Evolutionary conservation across 1,139 yeast genomes (phyloP).

Genomic region (Magnusiomyces suaveolens): DNA sequence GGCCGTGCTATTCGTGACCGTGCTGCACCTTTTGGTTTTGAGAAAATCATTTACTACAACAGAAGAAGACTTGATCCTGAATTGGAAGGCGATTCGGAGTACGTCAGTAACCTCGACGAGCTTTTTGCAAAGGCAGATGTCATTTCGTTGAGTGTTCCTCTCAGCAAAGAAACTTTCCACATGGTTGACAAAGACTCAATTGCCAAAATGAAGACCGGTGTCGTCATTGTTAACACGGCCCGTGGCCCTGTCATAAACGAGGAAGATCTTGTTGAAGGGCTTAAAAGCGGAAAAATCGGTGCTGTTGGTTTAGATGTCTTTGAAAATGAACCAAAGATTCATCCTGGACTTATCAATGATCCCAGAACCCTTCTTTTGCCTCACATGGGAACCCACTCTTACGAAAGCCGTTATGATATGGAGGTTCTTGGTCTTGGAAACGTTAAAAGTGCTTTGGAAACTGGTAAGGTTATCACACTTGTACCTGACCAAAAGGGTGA

Average conservation of each 20-base stretch:
- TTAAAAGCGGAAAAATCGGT: conserved; percentile 54
- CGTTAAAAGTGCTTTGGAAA: conserved; percentile 36
- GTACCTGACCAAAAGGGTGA: conserved; percentile 32
- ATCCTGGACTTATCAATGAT: conserved; percentile 29
- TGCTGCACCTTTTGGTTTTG: conserved; percentile 53
- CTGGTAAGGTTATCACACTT: conserved; percentile 49
- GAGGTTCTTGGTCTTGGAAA: conserved; percentile 46
- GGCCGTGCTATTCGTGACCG: conserved; percentile 66
- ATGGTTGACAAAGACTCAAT: conserved; percentile 46
- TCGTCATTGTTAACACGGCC: conserved; percentile 53
- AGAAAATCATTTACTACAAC: conserved; percentile 54
- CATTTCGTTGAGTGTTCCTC: conserved; percentile 54
- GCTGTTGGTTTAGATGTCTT: conserved; percentile 78
- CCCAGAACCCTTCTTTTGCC: conserved; percentile 50
- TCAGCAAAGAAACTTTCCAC: conserved; percentile 44
- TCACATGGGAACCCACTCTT: conserved; percentile 57
- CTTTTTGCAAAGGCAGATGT: conserved; percentile 49
- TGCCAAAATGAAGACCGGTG: conserved; percentile 57
- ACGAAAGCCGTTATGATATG: conserved; percentile 48
- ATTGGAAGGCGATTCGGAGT: conserved; percentile 44
- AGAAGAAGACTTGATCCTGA: conserved; percentile 46
- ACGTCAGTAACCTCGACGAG: conserved; percentile 45
- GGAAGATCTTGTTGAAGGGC: conserved; percentile 55
- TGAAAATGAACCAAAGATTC: conserved; percentile 61
- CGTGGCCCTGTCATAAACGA: conserved; percentile 70